phyloP scores from a whole-genome alignment of 2,329 filamentous ascomycete species.

The Hypoxylon sp. region DNA sequence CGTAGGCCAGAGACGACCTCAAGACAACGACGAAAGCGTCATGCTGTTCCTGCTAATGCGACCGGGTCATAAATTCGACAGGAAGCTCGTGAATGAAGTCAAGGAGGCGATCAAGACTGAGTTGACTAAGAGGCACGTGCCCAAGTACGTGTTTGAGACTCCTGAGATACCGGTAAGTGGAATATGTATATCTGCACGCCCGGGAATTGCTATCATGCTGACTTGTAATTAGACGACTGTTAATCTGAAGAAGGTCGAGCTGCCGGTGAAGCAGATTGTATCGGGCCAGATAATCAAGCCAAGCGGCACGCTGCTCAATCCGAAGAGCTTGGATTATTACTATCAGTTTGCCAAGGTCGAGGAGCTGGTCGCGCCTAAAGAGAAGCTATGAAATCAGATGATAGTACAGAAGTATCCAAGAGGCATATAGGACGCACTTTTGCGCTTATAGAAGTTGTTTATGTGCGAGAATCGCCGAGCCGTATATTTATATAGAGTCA shows the following conservation, averaged over 20 bases:
- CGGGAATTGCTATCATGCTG: constrained; percentile 25
- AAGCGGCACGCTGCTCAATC: constrained; percentile 82
- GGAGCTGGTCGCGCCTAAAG: constrained; percentile 62
- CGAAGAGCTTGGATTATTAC: constrained; percentile 79
- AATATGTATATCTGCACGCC: neutral
- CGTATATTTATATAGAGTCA: neutral
- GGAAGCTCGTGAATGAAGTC: constrained; percentile 67
- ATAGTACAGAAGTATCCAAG: neutral
- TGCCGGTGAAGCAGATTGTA: constrained; percentile 87
- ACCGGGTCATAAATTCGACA: constrained; percentile 68
- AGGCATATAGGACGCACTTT: neutral
- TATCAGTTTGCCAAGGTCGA: constrained; percentile 83
- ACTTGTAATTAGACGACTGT: constrained; percentile 73
- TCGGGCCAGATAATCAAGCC: constrained; percentile 79
- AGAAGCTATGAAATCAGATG: constrained; percentile 59
- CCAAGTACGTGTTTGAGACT: constrained; percentile 82
- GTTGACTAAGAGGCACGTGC: constrained; percentile 80
- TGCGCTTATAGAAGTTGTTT: neutral
- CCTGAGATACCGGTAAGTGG: constrained; percentile 80
- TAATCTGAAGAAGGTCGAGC: constrained; percentile 86
- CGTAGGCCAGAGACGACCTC: constrained; percentile 78
- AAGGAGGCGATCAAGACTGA: constrained; percentile 75
- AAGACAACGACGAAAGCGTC: constrained; percentile 66
- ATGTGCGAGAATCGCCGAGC: neutral
- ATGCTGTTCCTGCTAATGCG: constrained; percentile 68